phyloP scores from a whole-genome alignment of 345 rosid species.

The Syzygium aqueum region DNA sequence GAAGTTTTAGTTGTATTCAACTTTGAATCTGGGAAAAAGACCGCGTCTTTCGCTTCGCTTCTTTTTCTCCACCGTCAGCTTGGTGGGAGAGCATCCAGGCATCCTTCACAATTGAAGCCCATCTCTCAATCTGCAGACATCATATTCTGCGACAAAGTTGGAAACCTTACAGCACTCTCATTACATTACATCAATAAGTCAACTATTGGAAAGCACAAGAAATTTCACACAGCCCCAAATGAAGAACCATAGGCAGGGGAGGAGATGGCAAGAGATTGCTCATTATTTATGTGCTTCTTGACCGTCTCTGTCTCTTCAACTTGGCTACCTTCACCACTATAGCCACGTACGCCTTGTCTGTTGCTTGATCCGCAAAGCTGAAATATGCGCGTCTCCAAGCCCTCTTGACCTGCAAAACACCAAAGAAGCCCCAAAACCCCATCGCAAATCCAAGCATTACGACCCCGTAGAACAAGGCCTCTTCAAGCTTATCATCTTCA shows the following conservation, averaged over 20 bases:
- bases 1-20: too few relatives aligned
- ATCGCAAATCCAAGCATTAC: not conserved
- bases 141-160: too few relatives aligned
- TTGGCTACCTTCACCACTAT: not conserved
- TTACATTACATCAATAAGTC: too few relatives aligned
- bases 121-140: too few relatives aligned
- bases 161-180: too few relatives aligned
- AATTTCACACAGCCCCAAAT: too few relatives aligned
- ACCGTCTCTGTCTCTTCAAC: not conserved
- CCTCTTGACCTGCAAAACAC: not conserved
- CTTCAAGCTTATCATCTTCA: not conserved
- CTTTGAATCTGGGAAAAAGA: too few relatives aligned
- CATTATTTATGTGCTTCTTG: not conserved
- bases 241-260: not conserved
- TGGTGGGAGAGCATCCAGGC: too few relatives aligned
- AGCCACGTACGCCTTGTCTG: not conserved
- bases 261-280: not conserved
- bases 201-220: too few relatives aligned
- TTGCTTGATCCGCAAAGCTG: not conserved
- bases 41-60: too few relatives aligned
- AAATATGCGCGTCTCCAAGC: not conserved
- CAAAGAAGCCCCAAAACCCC: not conserved
- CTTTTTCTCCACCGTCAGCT: too few relatives aligned
- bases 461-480: not conserved
- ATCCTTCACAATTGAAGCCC: too few relatives aligned